These are phyloP conservation scores for Cryptosporidium bovis DNA, from an alignment of 169 alveolate species.

Conservation along the genomic window DNA sequence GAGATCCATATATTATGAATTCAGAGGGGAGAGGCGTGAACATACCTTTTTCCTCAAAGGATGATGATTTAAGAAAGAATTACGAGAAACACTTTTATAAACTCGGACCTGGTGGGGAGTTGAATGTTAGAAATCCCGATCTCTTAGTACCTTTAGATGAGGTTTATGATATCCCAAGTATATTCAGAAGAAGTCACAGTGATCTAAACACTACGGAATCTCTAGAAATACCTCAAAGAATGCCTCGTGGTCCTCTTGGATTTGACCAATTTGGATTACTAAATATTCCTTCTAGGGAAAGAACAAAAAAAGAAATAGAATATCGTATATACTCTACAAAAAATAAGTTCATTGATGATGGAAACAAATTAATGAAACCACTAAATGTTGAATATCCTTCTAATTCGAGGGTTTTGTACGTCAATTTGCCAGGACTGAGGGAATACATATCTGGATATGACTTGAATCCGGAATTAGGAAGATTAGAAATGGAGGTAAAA, in stretches of 20 bases:
- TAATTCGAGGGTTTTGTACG: conserved; percentile 6
- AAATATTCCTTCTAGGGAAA: conserved; percentile 18
- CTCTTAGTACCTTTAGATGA: conserved; percentile 41
- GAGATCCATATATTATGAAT: too few species aligned
- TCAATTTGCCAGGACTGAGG: conserved; percentile 23
- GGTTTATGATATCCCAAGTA: conserved; percentile 14
- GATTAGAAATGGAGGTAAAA: too few species aligned
- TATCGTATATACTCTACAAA: neutral
- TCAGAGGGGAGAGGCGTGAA: too few species aligned
- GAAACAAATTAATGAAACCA: neutral
- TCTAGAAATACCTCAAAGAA: neutral
- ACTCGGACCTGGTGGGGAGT: neutral
- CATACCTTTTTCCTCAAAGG: too few species aligned
- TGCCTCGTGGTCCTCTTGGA: conserved; percentile 15
- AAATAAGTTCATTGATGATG: neutral
- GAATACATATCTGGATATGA: conserved; percentile 11
- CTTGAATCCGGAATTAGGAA: conserved; percentile 4
- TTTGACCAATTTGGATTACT: conserved; percentile 33
- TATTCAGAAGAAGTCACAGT: neutral
- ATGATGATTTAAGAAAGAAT: too few species aligned
- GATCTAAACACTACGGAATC: neutral
- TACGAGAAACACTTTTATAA: neutral
- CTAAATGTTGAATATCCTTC: neutral
- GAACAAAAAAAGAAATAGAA: conserved; percentile 15
- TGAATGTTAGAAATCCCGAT: conserved; percentile 11